Base-by-base conservation (phyloP, 2,329 filamentous ascomycete genomes). In the Colletotrichum viniferum region DNA sequence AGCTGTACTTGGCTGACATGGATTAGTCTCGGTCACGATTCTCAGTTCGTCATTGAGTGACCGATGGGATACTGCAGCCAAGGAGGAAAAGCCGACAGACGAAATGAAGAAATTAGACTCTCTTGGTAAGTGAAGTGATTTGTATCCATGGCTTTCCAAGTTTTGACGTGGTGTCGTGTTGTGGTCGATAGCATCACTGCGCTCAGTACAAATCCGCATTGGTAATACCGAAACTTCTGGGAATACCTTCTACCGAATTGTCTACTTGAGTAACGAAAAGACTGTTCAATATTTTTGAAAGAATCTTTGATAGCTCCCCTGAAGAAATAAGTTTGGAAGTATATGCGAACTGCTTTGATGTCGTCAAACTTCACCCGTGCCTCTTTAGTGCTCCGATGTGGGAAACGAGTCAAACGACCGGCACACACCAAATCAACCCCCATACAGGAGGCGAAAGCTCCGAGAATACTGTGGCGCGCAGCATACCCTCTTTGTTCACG, bases 61-160 rank as follows among this genome's bases (percentile, higher is more conserved):
- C 60, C 26, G 18, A 36, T 21, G 60, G 6, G 12, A 32, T 38
- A 21, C 60, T 72, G 69, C 69, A 72, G 69, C 69, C 62, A 72
- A 72, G 69, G 18, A 60, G 24, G 55, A 16, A 26, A 72, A 72
- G 36, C 12, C 13, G 16, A 7, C 3, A 34, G 32, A 48, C 18
- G 52, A 52, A 67, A 52, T 66, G 48, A 52, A 61, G 6, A 4
- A 38, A 21, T 4, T 10, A 30, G 14, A 10, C 5, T 48, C 24
- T 18, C 12, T 24, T 28, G 55, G 1, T 26, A 28, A 6, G 4
- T 26, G 7, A 16, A 58, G 1, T 26, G 28, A 30, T 30, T 30
- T 30, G 28, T 16, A 28, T 4, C 6, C 43, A 24, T 52, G 2
- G 5, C 2, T 7, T 52, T 52, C 10, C n/a, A 7, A 21, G 16